These are phyloP conservation scores for Metrosideros polymorpha DNA, from an alignment of 441 rosid genomes.

Conservation along the genomic window DNA sequence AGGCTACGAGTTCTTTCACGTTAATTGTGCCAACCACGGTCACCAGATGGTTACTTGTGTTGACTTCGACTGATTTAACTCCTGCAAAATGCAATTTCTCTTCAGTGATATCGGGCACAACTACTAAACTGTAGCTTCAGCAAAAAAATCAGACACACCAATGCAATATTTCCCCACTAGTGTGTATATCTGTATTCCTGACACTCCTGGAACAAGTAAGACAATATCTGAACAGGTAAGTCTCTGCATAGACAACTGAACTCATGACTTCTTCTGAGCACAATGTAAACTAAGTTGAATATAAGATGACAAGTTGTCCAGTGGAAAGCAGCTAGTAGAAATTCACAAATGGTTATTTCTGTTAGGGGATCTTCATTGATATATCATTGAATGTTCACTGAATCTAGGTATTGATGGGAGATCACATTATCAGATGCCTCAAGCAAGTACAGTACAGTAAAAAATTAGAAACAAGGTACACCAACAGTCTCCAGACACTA, in stretches of 20 bases:
- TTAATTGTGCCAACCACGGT: not conserved
- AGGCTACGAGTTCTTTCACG: not conserved
- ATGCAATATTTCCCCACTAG: not conserved
- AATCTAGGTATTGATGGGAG: not conserved
- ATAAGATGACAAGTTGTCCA: not conserved
- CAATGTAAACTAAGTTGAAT: not conserved
- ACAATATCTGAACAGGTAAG: not conserved
- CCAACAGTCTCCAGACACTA: not conserved
- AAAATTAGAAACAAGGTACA: not conserved
- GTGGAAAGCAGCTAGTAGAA: not conserved
- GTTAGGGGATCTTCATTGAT: not conserved
- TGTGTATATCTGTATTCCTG: not conserved
- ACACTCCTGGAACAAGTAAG: not conserved
- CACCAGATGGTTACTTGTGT: not conserved
- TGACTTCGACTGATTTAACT: not conserved
- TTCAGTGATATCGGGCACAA: not conserved
- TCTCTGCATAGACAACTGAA: not conserved
- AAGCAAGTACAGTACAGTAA: not conserved
- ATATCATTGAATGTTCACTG: not conserved
- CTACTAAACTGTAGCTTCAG: not conserved
- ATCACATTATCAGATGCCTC: not conserved
- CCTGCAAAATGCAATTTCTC: not conserved
- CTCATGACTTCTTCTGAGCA: not conserved
- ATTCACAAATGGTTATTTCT: not conserved
- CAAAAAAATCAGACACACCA: not conserved